Conservation (phyloP, 306 rosid genomes). For the Malus sieversii region DNA sequence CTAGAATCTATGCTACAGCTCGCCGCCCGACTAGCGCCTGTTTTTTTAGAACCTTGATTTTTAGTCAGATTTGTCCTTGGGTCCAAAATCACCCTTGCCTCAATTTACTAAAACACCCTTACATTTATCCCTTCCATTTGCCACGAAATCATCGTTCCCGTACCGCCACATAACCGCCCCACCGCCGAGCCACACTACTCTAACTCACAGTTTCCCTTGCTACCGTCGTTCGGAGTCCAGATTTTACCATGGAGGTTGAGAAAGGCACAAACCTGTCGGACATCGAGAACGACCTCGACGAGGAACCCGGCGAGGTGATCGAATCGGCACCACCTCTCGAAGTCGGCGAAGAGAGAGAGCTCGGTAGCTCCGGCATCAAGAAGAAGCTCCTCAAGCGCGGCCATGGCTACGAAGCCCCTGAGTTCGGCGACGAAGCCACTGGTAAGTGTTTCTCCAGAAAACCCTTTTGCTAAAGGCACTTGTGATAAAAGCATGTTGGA, state of each 20-base stretch:
- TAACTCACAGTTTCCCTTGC: neutral
- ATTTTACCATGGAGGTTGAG: constrained; percentile 23
- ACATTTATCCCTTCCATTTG: neutral
- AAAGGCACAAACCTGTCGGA: constrained; percentile 31
- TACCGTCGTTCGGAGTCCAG: neutral
- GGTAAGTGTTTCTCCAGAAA: constrained; percentile 11
- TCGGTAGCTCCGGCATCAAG: constrained; percentile 23
- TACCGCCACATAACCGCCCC: neutral
- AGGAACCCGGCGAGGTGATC: constrained; percentile 72
- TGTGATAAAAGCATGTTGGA: no score
- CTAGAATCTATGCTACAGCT: no score
- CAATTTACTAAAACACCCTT: neutral
- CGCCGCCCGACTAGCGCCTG: no score
- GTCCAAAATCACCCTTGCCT: no score
- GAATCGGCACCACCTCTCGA: constrained; percentile 64
- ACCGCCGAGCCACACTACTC: neutral
- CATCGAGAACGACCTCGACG: constrained; percentile 37
- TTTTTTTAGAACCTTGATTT: no score
- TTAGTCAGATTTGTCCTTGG: no score
- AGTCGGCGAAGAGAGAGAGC: constrained; percentile 59
- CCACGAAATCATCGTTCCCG: neutral
- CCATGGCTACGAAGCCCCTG: constrained; percentile 53
- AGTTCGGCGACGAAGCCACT: constrained; percentile 46
- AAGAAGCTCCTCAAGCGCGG: constrained; percentile 60
- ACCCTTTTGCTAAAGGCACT: no score